Base-by-base conservation (phyloP, 202 grass and related monocot genomes). In the Panicum virgatum region DNA sequence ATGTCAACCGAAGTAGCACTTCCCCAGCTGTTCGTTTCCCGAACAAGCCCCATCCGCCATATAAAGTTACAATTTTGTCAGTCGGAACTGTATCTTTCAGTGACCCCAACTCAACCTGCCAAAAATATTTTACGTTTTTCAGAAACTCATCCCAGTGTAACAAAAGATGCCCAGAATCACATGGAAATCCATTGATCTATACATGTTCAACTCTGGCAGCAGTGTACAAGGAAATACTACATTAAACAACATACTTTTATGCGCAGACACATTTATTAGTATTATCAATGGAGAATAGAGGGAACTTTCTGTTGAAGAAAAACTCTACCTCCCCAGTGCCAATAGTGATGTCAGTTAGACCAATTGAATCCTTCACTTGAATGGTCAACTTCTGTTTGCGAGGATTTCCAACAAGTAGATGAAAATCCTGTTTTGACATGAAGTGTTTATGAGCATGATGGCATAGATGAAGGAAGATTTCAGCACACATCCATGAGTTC, bases 21-120 rank as follows among this genome's bases (percentile, higher is more conserved):
- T 99, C 96, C 1, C 96, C 96, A 29, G 91, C 80, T 27, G 60
- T 42, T 54, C 77, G 80, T 50, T 87, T 96, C 46, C 93, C 56
- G 9, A 96, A 90, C 12, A 92, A 62, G 27, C 91, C 77, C 96
- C 91, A 96, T 20, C 89, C 87, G 5, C 87, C 92, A 45, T 86
- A 88, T 57, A 99, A 75, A 45, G 82, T 84, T 19, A 99, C 89
- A 66, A 99, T 84, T 90, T 85, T 89, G 52, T 99, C 96, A 1
- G 92, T 96, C 4, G 96, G 96, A 78, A 99, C 96, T 22, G 96
- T 99, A 65, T 99, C 96, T 89, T 99, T 86, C 40, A 99, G 96
- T 27, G 91, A 92, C 20, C 91, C 91, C 64, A 99, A 81, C 76
- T 99, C 96, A 67, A 99, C 89, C 96, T 99, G 79, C 22, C 80